Percentiles rank a stretch among this genome's conserved stretches.
Evolutionary conservation across 805 yeast genomes (phyloP).

Genomic region (Allodekkera sacchari): DNA sequence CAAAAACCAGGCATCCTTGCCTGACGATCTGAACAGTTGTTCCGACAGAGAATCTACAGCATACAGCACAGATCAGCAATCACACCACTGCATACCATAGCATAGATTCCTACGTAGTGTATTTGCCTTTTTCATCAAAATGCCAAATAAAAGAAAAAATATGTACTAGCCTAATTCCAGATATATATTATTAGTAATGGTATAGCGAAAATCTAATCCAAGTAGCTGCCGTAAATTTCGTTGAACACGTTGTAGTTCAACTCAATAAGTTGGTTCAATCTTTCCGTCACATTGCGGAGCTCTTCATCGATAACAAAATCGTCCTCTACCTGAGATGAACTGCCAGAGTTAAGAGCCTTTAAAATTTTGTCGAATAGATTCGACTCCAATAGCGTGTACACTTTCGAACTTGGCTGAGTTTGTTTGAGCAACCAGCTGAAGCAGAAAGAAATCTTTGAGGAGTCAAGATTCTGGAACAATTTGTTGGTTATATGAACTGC

Average conservation of each 20-base stretch:
- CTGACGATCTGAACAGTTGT: too few species aligned
- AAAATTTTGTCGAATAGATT: conserved; percentile 28
- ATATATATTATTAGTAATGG: not conserved
- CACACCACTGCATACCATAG: too few species aligned
- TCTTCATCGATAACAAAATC: conserved; percentile 35
- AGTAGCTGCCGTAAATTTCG: conserved; percentile 38
- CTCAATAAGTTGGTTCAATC: conserved; percentile 57
- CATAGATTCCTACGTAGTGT: too few species aligned
- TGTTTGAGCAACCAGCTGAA: conserved; percentile 78
- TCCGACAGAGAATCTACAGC: too few species aligned
- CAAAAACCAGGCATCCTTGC: too few species aligned
- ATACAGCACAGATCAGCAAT: too few species aligned
- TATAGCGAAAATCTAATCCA: conserved; percentile 5
- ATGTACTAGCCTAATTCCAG: too few species aligned
- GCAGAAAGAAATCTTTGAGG: conserved; percentile 48
- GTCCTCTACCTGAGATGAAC: conserved; percentile 11
- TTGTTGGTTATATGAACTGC: conserved; percentile 57
- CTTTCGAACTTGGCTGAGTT: conserved; percentile 74
- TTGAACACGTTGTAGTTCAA: conserved; percentile 85
- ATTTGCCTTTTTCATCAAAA: too few species aligned
- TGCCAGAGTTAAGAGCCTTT: conserved; percentile 3
- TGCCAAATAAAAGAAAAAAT: too few species aligned
- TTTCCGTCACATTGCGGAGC: conserved; percentile 46
- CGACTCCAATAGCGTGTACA: conserved; percentile 69
- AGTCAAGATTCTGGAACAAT: conserved; percentile 17